phyloP scores from a whole-genome alignment of 1,284 basidiomycete species.

The Golubevia pallescens region DNA sequence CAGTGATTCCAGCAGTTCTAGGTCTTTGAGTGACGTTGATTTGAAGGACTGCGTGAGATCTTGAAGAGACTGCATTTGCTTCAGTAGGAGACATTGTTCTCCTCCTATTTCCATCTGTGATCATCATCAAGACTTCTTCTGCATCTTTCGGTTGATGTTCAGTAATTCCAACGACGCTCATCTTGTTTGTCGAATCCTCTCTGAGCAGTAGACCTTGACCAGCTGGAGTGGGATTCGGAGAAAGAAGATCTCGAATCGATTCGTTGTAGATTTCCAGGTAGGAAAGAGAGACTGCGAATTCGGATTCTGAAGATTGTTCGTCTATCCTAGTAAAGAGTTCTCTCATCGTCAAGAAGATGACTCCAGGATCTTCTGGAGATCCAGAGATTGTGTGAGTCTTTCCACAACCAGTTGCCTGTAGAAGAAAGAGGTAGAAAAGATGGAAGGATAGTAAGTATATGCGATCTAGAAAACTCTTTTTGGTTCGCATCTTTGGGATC shows the following conservation, averaged over 20 bases:
- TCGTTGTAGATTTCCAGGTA: conserved; percentile 65
- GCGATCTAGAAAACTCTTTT: background rate
- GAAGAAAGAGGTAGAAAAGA: background rate
- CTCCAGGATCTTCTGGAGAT: conserved; percentile 50
- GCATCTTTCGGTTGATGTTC: conserved; percentile 55
- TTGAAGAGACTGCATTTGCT: conserved; percentile 59
- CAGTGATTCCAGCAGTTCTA: conserved; percentile 48
- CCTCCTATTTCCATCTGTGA: conserved; percentile 57
- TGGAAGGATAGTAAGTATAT: background rate
- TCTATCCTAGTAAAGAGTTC: conserved; percentile 58
- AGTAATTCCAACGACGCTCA: conserved; percentile 62
- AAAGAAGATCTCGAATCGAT: conserved; percentile 58
- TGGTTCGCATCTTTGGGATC: too few relatives aligned
- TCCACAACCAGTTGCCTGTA: conserved; percentile 58
- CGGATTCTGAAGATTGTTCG: conserved; percentile 41
- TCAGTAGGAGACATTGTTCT: conserved; percentile 62
- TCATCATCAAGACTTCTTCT: conserved; percentile 53
- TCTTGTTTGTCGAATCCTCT: conserved; percentile 56
- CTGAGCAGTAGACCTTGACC: conserved; percentile 54
- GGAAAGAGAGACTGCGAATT: conserved; percentile 52
- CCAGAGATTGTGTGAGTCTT: conserved; percentile 64
- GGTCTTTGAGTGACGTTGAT: conserved; percentile 61
- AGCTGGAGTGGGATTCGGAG: conserved; percentile 46
- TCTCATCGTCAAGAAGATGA: conserved; percentile 63
- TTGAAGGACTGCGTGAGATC: conserved; percentile 61